Conservation (phyloP, 345 rosid genomes). For the Mercurialis annua region DNA sequence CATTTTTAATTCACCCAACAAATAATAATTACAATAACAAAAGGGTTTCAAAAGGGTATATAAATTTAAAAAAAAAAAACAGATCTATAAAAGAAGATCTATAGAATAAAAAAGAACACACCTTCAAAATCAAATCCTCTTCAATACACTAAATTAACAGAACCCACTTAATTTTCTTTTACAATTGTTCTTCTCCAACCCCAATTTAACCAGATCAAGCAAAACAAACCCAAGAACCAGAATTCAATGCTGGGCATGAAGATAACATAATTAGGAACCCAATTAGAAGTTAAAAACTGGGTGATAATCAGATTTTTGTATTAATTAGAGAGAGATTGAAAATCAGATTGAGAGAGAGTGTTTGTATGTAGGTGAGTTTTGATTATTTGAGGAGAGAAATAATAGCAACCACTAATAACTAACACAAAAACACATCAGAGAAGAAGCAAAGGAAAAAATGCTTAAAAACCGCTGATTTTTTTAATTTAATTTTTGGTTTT, state of each 20-base stretch:
- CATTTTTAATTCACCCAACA: conserved; percentile 4
- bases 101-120: background rate
- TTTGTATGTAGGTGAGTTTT: background rate
- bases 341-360: background rate
- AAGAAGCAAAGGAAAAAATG: background rate
- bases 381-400: background rate
- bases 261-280: background rate
- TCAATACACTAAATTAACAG: conserved; percentile 4
- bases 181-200: conserved; percentile 11
- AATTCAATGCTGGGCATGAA: background rate
- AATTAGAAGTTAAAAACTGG: background rate
- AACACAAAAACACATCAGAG: background rate
- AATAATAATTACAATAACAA: background rate
- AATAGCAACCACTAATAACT: conserved; percentile 15
- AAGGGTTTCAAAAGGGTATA: conserved; percentile 18
- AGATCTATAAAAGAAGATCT: conserved; percentile 19
- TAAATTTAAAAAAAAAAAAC: background rate
- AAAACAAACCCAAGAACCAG: background rate
- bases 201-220: conserved; percentile 23
- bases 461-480: background rate
- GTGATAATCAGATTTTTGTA: background rate
- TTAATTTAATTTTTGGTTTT: background rate
- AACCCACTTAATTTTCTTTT: background rate
- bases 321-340: background rate
- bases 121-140: background rate